Evolutionary conservation across 2,329 filamentous ascomycete species (phyloP).

Genomic region (Aspergillus arachidicola): DNA sequence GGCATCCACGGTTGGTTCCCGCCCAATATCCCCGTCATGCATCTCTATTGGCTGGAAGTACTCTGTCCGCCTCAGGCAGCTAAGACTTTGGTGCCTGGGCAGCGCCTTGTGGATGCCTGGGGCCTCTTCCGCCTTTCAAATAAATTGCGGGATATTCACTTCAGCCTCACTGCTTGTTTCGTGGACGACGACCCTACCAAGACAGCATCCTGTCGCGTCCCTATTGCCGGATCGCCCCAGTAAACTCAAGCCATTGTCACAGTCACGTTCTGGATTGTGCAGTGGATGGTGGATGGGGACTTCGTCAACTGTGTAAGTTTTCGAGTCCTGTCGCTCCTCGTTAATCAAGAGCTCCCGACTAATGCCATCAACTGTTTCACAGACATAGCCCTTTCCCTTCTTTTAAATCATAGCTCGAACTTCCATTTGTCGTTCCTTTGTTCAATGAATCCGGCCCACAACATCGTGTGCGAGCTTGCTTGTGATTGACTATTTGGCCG

Average conservation of each 20-base stretch:
- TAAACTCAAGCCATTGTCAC: constrained; percentile 18
- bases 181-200: constrained; percentile 37
- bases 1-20: constrained; percentile 18
- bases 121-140: constrained; percentile 22
- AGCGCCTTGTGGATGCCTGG: constrained; percentile 35
- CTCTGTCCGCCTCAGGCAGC: constrained; percentile 27
- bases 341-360: constrained; percentile 9
- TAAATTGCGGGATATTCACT: constrained; percentile 25
- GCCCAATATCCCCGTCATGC: constrained; percentile 1
- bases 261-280: constrained; percentile 16
- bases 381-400: constrained; percentile 6
- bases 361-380: constrained; percentile 1
- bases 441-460: constrained; percentile 14
- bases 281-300: constrained; percentile 26
- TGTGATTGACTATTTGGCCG: constrained; percentile 5
- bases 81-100: constrained; percentile 27
- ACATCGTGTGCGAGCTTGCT: background rate
- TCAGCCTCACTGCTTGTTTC: constrained; percentile 34
- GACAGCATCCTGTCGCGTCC: constrained; percentile 28
- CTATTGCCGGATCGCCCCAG: constrained; percentile 24
- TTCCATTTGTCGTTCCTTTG: constrained; percentile 17
- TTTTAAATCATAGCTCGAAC: constrained; percentile 3
- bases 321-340: constrained; percentile 1
- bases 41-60: constrained; percentile 16
- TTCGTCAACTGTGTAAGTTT: constrained; percentile 32